A percentile compares a stretch with the other conserved stretches of the same genome.
Evolutionary conservation across 306 rosid species (phyloP).

Genomic region (Trichosanthes cucumerina): DNA sequence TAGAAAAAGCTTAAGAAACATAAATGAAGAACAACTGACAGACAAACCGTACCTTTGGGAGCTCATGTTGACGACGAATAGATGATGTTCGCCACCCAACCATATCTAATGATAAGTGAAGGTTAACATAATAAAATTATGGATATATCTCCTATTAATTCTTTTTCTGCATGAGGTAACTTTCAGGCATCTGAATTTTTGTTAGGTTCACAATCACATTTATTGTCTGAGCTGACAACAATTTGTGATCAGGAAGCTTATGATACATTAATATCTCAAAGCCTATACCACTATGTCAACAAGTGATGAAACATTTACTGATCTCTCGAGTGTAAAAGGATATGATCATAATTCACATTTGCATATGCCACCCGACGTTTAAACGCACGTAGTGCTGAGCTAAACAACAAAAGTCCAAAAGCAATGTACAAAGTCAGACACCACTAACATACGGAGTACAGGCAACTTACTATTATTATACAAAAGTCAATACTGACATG

Average conservation of each 20-base stretch:
- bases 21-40: constrained; percentile 8
- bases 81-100: constrained; percentile 99
- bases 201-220: not conserved
- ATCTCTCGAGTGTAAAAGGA: constrained; percentile 29
- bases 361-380: constrained; percentile 95
- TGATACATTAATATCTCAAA: not conserved
- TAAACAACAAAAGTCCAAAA: constrained; percentile 24
- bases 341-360: constrained; percentile 85
- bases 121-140: constrained; percentile 17
- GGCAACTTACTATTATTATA: constrained; percentile 12
- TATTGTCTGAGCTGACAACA: not conserved
- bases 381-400: constrained; percentile 74
- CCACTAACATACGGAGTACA: not conserved
- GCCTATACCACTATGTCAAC: not conserved
- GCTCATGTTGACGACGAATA: constrained; percentile 87
- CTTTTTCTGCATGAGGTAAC: not conserved
- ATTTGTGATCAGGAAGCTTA: not conserved
- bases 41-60: constrained; percentile 59
- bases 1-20: constrained; percentile 11
- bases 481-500: constrained; percentile 47
- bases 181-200: not conserved
- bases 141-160: not conserved
- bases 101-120: constrained; percentile 66
- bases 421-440: constrained; percentile 8
- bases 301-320: not conserved